A percentile compares a stretch with the other conserved stretches of the same genome.
Evolutionary conservation across 768 basidiomycete species (phyloP).

Genomic region (Coprinopsis cinerea): DNA sequence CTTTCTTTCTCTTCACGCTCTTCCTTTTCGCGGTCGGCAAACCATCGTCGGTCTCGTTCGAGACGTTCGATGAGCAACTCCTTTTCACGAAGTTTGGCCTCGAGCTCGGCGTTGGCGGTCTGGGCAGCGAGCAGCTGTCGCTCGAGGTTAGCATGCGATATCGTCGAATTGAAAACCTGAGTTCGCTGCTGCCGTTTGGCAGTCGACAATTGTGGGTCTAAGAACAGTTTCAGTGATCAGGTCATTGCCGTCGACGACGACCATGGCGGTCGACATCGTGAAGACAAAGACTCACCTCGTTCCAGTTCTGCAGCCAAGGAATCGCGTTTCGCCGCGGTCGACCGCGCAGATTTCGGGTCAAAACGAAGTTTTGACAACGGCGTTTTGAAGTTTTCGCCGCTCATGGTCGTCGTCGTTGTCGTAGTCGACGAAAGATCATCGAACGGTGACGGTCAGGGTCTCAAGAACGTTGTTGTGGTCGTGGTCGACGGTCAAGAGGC

Average conservation of each 20-base stretch:
- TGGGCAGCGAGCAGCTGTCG: constrained; percentile 61
- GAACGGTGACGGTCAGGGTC: too few species aligned
- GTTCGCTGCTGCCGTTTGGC: constrained; percentile 66
- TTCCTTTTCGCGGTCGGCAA: constrained; percentile 62
- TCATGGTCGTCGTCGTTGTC: constrained; percentile 11
- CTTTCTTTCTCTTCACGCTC: constrained; percentile 64
- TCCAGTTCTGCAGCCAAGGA: constrained; percentile 65
- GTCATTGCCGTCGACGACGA: background rate
- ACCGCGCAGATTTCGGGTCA: constrained; percentile 17
- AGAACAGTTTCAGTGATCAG: background rate
- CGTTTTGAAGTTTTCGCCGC: constrained; percentile 19
- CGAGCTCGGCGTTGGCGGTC: constrained; percentile 56
- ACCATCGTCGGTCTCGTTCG: constrained; percentile 63
- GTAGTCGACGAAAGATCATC: background rate
- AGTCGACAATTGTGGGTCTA: constrained; percentile 61
- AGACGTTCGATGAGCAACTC: constrained; percentile 57
- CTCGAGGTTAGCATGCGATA: constrained; percentile 60
- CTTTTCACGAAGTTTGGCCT: constrained; percentile 62
- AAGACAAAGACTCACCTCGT: constrained; percentile 51
- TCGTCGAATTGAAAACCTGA: constrained; percentile 54
- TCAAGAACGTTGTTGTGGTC: background rate
- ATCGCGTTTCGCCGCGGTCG: constrained; percentile 50
- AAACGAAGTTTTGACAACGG: constrained; percentile 15
- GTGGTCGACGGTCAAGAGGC: background rate
- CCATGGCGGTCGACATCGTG: too few species aligned